These are phyloP conservation scores for Monosporozyma siamensis DNA, from an alignment of 805 yeast genomes.

Conservation along the genomic window DNA sequence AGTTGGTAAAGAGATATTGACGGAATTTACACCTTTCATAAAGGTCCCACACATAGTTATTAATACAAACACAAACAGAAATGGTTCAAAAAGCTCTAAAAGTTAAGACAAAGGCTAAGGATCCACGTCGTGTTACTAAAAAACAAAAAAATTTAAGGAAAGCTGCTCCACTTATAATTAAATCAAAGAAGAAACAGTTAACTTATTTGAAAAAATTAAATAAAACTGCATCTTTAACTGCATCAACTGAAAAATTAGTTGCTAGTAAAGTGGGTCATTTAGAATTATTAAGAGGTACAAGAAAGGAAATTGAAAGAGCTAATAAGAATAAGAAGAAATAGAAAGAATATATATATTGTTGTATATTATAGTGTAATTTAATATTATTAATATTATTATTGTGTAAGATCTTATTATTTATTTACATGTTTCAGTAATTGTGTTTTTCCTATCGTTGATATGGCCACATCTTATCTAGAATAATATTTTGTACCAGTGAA, in stretches of 20 bases:
- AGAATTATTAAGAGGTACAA: slow-evolving; percentile 81
- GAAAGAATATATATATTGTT: slow-evolving; percentile 1
- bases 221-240: slow-evolving; percentile 41
- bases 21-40: no score
- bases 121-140: slow-evolving; percentile 42
- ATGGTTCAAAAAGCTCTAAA: slow-evolving; percentile 76
- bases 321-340: slow-evolving; percentile 3
- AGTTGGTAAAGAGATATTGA: no score
- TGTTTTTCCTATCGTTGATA: slow-evolving; percentile 7
- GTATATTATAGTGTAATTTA: no score
- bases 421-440: background rate
- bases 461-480: slow-evolving; percentile 61
- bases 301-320: slow-evolving; percentile 60
- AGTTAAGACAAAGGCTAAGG: slow-evolving; percentile 34
- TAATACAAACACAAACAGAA: no score
- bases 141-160: slow-evolving; percentile 53
- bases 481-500: slow-evolving; percentile 65
- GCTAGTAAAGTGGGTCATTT: slow-evolving; percentile 90
- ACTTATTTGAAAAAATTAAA: slow-evolving; percentile 46
- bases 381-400: background rate
- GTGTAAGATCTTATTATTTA: background rate
- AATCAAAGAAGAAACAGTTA: slow-evolving; percentile 52
- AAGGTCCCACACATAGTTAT: no score
- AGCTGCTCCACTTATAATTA: slow-evolving; percentile 66
- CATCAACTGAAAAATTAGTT: slow-evolving; percentile 73